phyloP scores from a whole-genome alignment of 2,329 filamentous ascomycete species.

The Ceratocystis cacaofunesta region DNA sequence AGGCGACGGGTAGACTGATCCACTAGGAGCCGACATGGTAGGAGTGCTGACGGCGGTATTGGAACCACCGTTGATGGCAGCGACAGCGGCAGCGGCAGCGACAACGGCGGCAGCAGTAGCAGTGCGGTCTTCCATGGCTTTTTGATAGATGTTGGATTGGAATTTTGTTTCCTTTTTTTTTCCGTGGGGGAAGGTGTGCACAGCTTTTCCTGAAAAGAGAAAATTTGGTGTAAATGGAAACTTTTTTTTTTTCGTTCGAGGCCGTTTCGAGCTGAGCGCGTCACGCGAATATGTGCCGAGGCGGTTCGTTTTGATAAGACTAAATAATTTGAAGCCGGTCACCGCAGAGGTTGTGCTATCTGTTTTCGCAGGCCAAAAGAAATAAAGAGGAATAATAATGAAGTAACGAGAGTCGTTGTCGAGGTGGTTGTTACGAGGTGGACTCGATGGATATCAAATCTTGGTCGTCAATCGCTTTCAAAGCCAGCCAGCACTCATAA shows the following conservation, averaged over 20 bases:
- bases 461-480: not conserved
- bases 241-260: not conserved
- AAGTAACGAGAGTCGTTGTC: not conserved
- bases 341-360: not conserved
- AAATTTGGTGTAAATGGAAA: not conserved
- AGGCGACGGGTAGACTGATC: slow-evolving; percentile 16
- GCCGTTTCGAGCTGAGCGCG: not conserved
- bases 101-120: slow-evolving; percentile 5
- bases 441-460: slow-evolving; percentile 1
- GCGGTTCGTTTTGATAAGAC: not conserved
- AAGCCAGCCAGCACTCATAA: not conserved
- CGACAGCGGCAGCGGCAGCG: slow-evolving; percentile 11
- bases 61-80: not conserved
- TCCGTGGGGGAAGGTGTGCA: not conserved
- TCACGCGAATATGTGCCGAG: not conserved
- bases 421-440: not conserved
- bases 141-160: not conserved
- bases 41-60: slow-evolving; percentile 12
- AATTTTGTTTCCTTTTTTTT: not conserved
- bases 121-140: slow-evolving; percentile 15
- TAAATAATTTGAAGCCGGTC: not conserved
- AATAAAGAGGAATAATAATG: not conserved
- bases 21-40: slow-evolving; percentile 11
- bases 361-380: not conserved
- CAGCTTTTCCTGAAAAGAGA: not conserved